These are phyloP conservation scores for Ophiostoma novo-ulmi DNA, from an alignment of 2,329 filamentous ascomycete genomes.

Conservation along the genomic window DNA sequence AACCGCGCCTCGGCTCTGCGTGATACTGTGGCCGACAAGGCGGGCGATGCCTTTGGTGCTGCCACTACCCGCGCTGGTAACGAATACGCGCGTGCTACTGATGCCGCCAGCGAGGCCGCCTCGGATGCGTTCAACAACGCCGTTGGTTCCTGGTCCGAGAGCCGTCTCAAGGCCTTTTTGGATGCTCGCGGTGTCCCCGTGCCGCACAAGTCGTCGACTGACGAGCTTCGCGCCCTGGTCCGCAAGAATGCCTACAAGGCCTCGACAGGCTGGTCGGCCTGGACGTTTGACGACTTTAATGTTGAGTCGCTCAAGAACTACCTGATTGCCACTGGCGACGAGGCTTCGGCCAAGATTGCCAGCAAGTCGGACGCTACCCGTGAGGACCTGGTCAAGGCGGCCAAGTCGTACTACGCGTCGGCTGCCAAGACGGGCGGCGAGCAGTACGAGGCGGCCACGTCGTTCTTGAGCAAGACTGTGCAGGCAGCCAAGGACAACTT, in stretches of 20 bases:
- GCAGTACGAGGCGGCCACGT: slow-evolving; percentile 63
- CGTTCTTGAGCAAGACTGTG: slow-evolving; percentile 62
- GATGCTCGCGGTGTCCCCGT: slow-evolving; percentile 72
- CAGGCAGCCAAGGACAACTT: slow-evolving; percentile 57
- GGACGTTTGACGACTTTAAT: slow-evolving; percentile 76
- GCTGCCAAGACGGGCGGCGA: slow-evolving; percentile 55
- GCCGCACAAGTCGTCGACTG: slow-evolving; percentile 64
- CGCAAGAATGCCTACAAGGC: slow-evolving; percentile 68
- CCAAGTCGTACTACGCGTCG: slow-evolving; percentile 55
- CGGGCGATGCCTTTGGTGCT: slow-evolving; percentile 58
- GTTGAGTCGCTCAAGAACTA: slow-evolving; percentile 63
- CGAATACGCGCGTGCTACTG: slow-evolving; percentile 69
- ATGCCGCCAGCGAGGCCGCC: slow-evolving; percentile 56
- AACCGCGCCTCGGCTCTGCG: slow-evolving; percentile 68
- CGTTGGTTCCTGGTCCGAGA: slow-evolving; percentile 64
- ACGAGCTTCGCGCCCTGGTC: slow-evolving; percentile 70
- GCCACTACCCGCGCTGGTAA: slow-evolving; percentile 72
- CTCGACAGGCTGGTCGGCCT: slow-evolving; percentile 60
- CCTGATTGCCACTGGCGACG: slow-evolving; percentile 48
- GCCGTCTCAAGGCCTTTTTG: slow-evolving; percentile 70
- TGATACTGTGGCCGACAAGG: slow-evolving; percentile 56
- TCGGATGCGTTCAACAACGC: slow-evolving; percentile 63
- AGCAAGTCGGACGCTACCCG: slow-evolving; percentile 61
- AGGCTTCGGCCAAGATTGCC: slow-evolving; percentile 53
- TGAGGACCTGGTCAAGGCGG: slow-evolving; percentile 66